Conservation (phyloP, 108 stramenopile genomes). For the Discostella stelligeroides region DNA sequence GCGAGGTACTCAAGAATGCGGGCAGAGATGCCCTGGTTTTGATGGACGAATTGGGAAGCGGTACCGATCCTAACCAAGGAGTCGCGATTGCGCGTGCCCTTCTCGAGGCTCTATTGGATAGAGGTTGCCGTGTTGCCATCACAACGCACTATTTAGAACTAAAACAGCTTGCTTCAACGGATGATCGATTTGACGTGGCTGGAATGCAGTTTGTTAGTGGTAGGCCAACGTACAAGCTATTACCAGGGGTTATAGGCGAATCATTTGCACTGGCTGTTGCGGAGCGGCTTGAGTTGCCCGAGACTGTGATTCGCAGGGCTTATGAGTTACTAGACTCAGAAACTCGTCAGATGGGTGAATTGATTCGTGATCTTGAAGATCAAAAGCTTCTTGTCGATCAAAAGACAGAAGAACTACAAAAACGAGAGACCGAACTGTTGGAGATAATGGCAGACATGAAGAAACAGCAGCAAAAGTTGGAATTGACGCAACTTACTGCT, state of each 20-base stretch:
- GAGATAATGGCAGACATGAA: slow-evolving; percentile 74
- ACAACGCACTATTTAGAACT: slow-evolving; percentile 94
- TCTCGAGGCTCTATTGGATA: slow-evolving; percentile 86
- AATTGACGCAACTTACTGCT: slow-evolving; percentile 68
- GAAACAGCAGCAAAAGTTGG: slow-evolving; percentile 64
- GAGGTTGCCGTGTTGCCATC: slow-evolving; percentile 85
- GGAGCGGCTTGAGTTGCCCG: slow-evolving; percentile 76
- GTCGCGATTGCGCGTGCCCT: slow-evolving; percentile 95
- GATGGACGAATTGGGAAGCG: slow-evolving; percentile 94
- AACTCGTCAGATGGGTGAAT: slow-evolving; percentile 84
- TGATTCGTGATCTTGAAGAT: slow-evolving; percentile 85
- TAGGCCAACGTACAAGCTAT: slow-evolving; percentile 88
- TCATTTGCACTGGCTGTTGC: slow-evolving; percentile 91
- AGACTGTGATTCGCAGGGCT: slow-evolving; percentile 73
- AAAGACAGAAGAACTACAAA: slow-evolving; percentile 69
- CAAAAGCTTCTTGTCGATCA: slow-evolving; percentile 76
- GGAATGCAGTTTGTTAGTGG: slow-evolving; percentile 94
- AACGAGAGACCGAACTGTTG: slow-evolving; percentile 71
- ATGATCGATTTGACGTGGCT: slow-evolving; percentile 82
- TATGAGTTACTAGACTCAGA: slow-evolving; percentile 83
- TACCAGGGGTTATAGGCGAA: slow-evolving; percentile 91
- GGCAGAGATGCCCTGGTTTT: slow-evolving; percentile 80
- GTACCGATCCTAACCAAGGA: slow-evolving; percentile 95
- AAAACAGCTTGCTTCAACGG: slow-evolving; percentile 89
- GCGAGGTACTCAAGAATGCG: slow-evolving; percentile 72